These are phyloP conservation scores for Microascus cirrosus DNA, from an alignment of 2,329 filamentous ascomycete species.

Conservation along the genomic window DNA sequence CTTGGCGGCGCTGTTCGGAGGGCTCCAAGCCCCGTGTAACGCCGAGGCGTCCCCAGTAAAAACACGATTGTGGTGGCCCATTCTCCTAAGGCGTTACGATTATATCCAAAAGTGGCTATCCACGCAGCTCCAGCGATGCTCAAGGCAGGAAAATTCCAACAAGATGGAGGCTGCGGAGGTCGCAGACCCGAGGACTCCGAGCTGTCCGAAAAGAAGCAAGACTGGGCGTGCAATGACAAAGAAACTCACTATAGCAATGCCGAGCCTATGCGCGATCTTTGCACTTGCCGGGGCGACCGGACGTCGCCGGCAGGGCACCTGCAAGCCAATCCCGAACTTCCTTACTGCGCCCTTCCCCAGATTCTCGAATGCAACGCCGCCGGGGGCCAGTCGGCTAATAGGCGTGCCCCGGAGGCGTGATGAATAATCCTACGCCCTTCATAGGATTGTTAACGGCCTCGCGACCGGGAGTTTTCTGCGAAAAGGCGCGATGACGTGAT, in stretches of 20 bases:
- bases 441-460: not conserved
- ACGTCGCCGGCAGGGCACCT: not conserved
- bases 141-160: not conserved
- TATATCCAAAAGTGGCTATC: not conserved
- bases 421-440: not conserved
- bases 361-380: not conserved
- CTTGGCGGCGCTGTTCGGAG: slow-evolving; percentile 27
- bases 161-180: not conserved
- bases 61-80: slow-evolving; percentile 23
- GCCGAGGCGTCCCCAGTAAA: slow-evolving; percentile 22
- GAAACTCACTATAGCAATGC: too few species aligned
- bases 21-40: slow-evolving; percentile 22
- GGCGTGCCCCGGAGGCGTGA: not conserved
- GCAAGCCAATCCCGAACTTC: not conserved
- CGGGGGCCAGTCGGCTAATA: too few species aligned
- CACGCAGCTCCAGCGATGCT: not conserved
- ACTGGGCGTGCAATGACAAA: too few species aligned
- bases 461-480: not conserved
- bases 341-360: not conserved
- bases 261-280: too few species aligned
- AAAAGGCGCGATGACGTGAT: not conserved
- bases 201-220: too few species aligned
- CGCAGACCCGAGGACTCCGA: too few species aligned
- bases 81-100: slow-evolving; percentile 5
- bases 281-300: not conserved